Evolutionary conservation across 2,329 filamentous ascomycete species (phyloP).

Genomic region (Trichophyton schoenleinii): DNA sequence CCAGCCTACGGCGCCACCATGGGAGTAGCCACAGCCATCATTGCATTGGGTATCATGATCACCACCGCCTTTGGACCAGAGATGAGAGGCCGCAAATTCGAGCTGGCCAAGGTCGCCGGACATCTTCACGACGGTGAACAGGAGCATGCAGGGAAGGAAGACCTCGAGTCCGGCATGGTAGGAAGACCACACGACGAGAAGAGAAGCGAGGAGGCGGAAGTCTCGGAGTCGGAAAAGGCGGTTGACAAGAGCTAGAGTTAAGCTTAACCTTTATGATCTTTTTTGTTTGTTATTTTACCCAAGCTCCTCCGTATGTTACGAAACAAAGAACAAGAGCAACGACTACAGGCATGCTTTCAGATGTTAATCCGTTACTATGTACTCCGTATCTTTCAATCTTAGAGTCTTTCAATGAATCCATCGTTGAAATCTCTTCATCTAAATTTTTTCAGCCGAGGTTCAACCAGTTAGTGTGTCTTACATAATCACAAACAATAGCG

Average conservation of each 20-base stretch:
- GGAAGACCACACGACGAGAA: background rate
- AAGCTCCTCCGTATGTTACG: too few species aligned
- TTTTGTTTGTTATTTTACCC: too few species aligned
- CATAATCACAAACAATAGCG: background rate
- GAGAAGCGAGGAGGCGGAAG: background rate
- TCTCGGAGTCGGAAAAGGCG: background rate
- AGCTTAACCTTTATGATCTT: too few species aligned
- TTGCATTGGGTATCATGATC: slow-evolving; percentile 54
- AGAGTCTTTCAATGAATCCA: too few species aligned
- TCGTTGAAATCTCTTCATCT: too few species aligned
- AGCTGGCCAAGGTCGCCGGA: slow-evolving; percentile 44
- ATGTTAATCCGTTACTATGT: too few species aligned
- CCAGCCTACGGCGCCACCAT: slow-evolving; percentile 64
- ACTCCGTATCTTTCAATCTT: too few species aligned
- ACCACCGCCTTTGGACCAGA: slow-evolving; percentile 62
- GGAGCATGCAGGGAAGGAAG: background rate
- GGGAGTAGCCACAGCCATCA: slow-evolving; percentile 65
- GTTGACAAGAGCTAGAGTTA: background rate
- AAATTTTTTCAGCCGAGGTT: background rate
- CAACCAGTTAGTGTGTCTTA: background rate
- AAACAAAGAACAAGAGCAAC: too few species aligned
- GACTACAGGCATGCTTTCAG: too few species aligned
- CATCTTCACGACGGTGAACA: background rate
- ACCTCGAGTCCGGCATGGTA: background rate
- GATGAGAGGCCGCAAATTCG: slow-evolving; percentile 59